These are phyloP conservation scores for Otatea glauca DNA, from an alignment of 176 grass and related monocot species.

Conservation along the genomic window DNA sequence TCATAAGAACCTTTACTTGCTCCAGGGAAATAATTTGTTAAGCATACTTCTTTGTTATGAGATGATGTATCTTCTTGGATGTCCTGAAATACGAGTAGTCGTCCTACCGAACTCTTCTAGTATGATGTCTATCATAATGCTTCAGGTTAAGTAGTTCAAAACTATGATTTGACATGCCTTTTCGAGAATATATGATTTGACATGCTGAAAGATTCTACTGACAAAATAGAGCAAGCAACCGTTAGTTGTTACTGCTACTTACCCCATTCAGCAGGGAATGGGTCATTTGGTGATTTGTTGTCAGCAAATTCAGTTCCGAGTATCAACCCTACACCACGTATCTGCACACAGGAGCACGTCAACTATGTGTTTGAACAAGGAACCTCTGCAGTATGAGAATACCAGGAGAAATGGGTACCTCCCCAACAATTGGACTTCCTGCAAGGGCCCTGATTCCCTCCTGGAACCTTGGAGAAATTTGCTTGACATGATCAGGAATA, in stretches of 20 bases:
- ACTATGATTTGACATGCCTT: too few relatives aligned
- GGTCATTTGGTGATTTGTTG: slow-evolving; percentile 77
- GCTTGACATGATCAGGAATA: slow-evolving; percentile 71
- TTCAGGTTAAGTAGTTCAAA: slow-evolving; percentile 32
- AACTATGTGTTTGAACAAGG: slow-evolving; percentile 1
- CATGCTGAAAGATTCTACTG: slow-evolving; percentile 3
- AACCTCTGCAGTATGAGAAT: background rate
- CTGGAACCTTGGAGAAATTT: slow-evolving; percentile 75
- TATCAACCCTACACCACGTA: slow-evolving; percentile 81
- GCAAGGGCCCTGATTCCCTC: slow-evolving; percentile 74
- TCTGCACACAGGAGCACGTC: slow-evolving; percentile 49
- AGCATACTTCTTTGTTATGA: slow-evolving; percentile 1
- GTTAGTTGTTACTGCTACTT: slow-evolving; percentile 7
- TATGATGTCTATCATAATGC: background rate
- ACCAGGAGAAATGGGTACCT: slow-evolving; percentile 57
- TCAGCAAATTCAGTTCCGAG: slow-evolving; percentile 85
- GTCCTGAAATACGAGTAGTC: background rate
- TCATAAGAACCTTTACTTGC: background rate
- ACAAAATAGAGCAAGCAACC: background rate
- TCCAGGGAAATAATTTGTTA: slow-evolving; percentile 5
- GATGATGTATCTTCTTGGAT: background rate
- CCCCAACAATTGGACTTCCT: slow-evolving; percentile 85
- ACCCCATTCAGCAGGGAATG: slow-evolving; percentile 96
- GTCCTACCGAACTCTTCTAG: background rate
- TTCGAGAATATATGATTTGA: background rate